phyloP scores from a whole-genome alignment of 306 rosid genomes.

The Elaeagnus macrophylla region DNA sequence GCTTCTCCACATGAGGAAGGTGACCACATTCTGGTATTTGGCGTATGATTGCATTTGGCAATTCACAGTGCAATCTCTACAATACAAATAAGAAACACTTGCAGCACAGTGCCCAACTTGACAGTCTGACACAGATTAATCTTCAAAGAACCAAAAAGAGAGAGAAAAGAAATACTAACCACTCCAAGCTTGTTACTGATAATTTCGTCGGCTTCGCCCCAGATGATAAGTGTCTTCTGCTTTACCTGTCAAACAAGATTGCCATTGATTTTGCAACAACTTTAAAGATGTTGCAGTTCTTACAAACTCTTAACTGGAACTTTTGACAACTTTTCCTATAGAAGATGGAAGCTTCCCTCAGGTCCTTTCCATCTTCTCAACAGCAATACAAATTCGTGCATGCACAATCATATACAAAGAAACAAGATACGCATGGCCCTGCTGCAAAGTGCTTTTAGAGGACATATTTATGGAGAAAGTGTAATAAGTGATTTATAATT shows the following conservation, averaged over 20 bases:
- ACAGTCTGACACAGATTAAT: neutral
- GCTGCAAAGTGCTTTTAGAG: neutral
- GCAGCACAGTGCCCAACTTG: neutral
- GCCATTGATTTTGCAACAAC: conserved; percentile 2
- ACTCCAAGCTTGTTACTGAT: conserved; percentile 74
- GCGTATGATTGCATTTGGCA: conserved; percentile 59
- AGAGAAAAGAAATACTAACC: conserved; percentile 37
- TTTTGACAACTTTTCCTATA: too few species aligned
- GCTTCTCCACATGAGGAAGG: conserved; percentile 80
- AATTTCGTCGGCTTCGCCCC: conserved; percentile 90
- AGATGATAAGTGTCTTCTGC: conserved; percentile 78
- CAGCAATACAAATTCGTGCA: neutral
- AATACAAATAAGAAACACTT: conserved; percentile 1
- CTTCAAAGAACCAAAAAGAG: neutral
- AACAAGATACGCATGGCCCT: neutral
- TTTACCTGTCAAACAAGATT: conserved; percentile 50
- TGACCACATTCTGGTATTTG: conserved; percentile 83
- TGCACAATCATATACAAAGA: neutral
- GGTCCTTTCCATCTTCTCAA: neutral
- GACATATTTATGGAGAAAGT: neutral
- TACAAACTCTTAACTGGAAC: too few species aligned
- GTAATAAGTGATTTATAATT: neutral
- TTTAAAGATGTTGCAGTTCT: too few species aligned
- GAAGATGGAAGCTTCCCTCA: neutral
- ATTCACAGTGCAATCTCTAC: conserved; percentile 79